Percentiles rank a stretch among this genome's conserved stretches.
Conservation (phyloP, 352 stramenopile species). For the Nothophytophthora sp. region DNA sequence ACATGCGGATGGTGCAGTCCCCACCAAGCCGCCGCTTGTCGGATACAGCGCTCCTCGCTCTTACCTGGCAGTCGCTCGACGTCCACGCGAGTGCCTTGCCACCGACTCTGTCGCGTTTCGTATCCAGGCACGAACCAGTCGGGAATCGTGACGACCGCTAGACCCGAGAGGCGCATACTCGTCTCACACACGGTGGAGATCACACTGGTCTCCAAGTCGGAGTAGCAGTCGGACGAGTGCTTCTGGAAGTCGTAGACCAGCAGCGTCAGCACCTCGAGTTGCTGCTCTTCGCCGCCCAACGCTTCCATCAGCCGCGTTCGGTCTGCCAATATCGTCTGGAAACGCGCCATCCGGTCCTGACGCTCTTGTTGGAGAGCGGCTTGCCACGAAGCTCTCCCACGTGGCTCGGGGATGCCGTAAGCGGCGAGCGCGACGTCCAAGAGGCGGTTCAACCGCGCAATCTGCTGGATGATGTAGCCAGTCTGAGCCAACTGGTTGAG, state of each 20-base stretch:
- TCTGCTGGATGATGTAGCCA: slow-evolving; percentile 22
- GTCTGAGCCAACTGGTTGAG: slow-evolving; percentile 27
- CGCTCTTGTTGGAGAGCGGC: slow-evolving; percentile 24
- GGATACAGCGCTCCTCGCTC: slow-evolving; percentile 28
- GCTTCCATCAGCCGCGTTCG: slow-evolving; percentile 4
- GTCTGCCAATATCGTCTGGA: slow-evolving; percentile 17
- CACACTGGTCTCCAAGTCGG: slow-evolving; percentile 21
- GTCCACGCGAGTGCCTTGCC: slow-evolving; percentile 19
- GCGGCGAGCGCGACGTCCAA: slow-evolving; percentile 17
- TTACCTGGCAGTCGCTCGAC: slow-evolving; percentile 14
- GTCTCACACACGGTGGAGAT: slow-evolving; percentile 18
- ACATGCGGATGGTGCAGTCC: slow-evolving; percentile 35
- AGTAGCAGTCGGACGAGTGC: slow-evolving; percentile 18
- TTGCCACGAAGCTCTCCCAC: slow-evolving; percentile 13
- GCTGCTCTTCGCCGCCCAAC: slow-evolving; percentile 26
- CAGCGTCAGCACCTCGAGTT: slow-evolving; percentile 26
- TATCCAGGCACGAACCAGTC: slow-evolving; percentile 32
- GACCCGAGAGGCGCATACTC: slow-evolving; percentile 14
- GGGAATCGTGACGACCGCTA: slow-evolving; percentile 12
- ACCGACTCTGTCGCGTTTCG: slow-evolving; percentile 21
- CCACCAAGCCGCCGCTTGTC: slow-evolving; percentile 27
- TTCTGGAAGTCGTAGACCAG: slow-evolving; percentile 28
- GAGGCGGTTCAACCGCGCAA: slow-evolving; percentile 20
- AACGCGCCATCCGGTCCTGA: slow-evolving; percentile 16
- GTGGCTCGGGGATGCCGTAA: slow-evolving; percentile 18